Evolutionary conservation across 495 filamentous ascomycete genomes (phyloP).

Genomic region (Podospora pseudocomata): DNA sequence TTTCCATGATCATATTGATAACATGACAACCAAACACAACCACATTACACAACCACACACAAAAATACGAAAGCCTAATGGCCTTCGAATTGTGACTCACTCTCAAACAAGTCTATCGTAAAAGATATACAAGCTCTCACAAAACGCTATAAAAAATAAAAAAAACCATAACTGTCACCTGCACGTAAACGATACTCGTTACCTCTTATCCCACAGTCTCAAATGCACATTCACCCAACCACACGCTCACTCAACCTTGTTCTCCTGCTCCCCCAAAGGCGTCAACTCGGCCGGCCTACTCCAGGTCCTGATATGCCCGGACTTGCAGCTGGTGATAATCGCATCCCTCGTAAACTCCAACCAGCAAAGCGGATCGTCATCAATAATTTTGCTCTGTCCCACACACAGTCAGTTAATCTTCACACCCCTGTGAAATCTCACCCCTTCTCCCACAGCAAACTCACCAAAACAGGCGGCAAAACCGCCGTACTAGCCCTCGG

Average conservation of each 20-base stretch:
- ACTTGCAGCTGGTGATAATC: conserved; percentile 85
- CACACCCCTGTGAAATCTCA: background rate
- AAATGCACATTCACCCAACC: background rate
- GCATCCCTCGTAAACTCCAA: conserved; percentile 85
- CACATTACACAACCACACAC: too few species aligned
- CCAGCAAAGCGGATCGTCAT: conserved; percentile 84
- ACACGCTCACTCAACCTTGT: conserved; percentile 1
- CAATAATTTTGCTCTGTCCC: conserved; percentile 72
- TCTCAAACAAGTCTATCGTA: too few species aligned
- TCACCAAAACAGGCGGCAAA: conserved; percentile 88
- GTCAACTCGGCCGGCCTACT: conserved; percentile 19
- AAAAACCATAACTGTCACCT: background rate
- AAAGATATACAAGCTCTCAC: background rate
- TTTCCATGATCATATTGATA: too few species aligned
- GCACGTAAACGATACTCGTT: background rate
- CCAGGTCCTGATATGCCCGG: conserved; percentile 40
- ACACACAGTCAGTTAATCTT: background rate
- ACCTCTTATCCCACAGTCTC: background rate
- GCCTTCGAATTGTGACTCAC: too few species aligned
- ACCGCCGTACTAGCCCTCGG: conserved; percentile 74
- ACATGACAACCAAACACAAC: too few species aligned
- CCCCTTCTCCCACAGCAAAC: conserved; percentile 17
- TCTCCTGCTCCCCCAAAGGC: conserved; percentile 18
- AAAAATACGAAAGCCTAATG: too few species aligned
- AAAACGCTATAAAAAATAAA: background rate